phyloP scores from a whole-genome alignment of 1,284 basidiomycete genomes.

The Schizophyllum amplum region DNA sequence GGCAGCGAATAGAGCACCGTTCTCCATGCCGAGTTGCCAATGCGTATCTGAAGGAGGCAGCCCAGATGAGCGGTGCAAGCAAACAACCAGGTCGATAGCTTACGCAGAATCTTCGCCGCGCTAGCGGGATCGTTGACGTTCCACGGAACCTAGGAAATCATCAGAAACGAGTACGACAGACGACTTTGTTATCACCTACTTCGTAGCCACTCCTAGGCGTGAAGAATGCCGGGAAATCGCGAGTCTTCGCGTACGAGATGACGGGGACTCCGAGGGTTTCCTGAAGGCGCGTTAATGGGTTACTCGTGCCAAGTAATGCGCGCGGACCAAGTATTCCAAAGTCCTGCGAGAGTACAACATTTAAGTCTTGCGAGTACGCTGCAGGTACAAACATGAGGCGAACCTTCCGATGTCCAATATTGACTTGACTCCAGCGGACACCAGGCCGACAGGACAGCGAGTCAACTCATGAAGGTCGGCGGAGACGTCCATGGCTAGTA shows the following conservation, averaged over 20 bases:
- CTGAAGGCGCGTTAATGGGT: conserved; percentile 29
- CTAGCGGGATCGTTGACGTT: conserved; percentile 47
- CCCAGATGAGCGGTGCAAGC: no score
- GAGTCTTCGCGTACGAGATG: conserved; percentile 65
- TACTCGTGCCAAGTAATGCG: not conserved
- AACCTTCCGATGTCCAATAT: conserved; percentile 83
- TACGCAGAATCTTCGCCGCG: conserved; percentile 70
- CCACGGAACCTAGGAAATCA: conserved; percentile 57
- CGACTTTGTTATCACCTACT: conserved; percentile 34
- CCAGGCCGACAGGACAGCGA: conserved; percentile 80
- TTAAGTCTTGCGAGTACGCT: no score
- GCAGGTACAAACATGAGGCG: no score
- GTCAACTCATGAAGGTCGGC: conserved; percentile 83
- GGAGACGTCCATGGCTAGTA: conserved; percentile 87
- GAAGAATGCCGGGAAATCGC: conserved; percentile 95
- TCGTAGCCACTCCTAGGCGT: conserved; percentile 76
- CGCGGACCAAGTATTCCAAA: conserved; percentile 80
- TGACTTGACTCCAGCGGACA: conserved; percentile 93
- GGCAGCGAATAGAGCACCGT: conserved; percentile 81
- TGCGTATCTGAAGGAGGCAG: conserved; percentile 55
- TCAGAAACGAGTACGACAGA: not conserved
- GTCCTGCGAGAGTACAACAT: conserved; percentile 46
- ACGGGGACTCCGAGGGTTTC: conserved; percentile 97
- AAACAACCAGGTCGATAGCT: no score
- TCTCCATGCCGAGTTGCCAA: conserved; percentile 52